These are phyloP conservation scores for Noccaea bulbosa DNA, from an alignment of 345 rosid genomes.

Conservation along the genomic window DNA sequence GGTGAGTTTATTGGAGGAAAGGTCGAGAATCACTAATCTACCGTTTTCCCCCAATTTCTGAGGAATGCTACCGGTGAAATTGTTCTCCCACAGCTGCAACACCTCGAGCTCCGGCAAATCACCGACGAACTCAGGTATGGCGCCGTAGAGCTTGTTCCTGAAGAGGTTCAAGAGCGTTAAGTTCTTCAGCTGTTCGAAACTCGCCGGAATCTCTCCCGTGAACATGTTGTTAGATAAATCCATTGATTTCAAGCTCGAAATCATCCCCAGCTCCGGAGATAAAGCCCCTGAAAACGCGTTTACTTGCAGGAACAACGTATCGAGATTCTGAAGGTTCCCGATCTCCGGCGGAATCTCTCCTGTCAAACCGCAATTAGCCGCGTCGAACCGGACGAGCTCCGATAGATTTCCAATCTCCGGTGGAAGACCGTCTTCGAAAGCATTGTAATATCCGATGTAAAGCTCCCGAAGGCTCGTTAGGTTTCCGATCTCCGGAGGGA, in stretches of 20 bases:
- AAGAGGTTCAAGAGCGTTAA: slow-evolving; percentile 72
- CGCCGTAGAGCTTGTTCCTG: slow-evolving; percentile 73
- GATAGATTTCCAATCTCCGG: slow-evolving; percentile 75
- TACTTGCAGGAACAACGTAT: slow-evolving; percentile 81
- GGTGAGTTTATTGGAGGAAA: slow-evolving; percentile 78
- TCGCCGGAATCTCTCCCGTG: slow-evolving; percentile 70
- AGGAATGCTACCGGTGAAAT: slow-evolving; percentile 77
- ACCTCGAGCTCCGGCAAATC: slow-evolving; percentile 72
- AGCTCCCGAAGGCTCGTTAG: slow-evolving; percentile 60
- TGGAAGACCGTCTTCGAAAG: slow-evolving; percentile 63
- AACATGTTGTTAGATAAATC: slow-evolving; percentile 81
- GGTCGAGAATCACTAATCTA: slow-evolving; percentile 56
- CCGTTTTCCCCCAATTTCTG: slow-evolving; percentile 63
- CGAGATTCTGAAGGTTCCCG: slow-evolving; percentile 66
- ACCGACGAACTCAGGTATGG: slow-evolving; percentile 73
- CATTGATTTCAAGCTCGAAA: slow-evolving; percentile 70
- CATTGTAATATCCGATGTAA: slow-evolving; percentile 83
- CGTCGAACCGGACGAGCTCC: slow-evolving; percentile 67
- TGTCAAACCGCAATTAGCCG: slow-evolving; percentile 61
- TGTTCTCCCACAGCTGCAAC: slow-evolving; percentile 85
- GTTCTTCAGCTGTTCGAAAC: slow-evolving; percentile 57
- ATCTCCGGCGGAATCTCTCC: slow-evolving; percentile 72
- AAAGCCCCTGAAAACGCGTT: slow-evolving; percentile 65
- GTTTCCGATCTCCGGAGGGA: slow-evolving; percentile 79
- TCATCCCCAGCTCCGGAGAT: slow-evolving; percentile 54